A percentile compares a stretch with the other conserved stretches of the same genome.
Conservation (phyloP, 2,329 filamentous ascomycete species). For the Cordyceps farinosa region DNA sequence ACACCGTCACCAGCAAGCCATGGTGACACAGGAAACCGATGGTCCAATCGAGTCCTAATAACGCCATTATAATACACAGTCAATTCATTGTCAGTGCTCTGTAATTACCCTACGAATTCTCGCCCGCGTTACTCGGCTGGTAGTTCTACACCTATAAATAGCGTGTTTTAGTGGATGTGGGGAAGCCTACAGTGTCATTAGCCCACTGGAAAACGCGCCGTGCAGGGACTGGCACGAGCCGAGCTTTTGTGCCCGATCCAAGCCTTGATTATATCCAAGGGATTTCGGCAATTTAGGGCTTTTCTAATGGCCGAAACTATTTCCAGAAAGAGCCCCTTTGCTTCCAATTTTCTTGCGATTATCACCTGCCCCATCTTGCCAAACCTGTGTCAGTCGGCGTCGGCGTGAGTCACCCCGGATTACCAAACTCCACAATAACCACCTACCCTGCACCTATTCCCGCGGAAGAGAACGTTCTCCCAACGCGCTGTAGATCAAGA, state of each 20-base stretch:
- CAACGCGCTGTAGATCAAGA: background rate
- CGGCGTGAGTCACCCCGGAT: conserved; percentile 22
- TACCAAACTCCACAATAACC: background rate
- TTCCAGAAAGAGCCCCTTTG: too few relatives aligned
- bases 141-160: too few relatives aligned
- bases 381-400: conserved; percentile 6
- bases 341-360: background rate
- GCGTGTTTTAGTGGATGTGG: background rate
- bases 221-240: too few relatives aligned
- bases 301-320: too few relatives aligned
- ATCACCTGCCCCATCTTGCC: background rate
- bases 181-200: background rate
- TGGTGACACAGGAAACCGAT: too few relatives aligned
- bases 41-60: too few relatives aligned
- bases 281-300: background rate
- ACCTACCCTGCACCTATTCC: background rate
- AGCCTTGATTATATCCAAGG: background rate
- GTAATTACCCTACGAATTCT: too few relatives aligned
- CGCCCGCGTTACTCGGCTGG: too few relatives aligned
- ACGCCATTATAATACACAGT: too few relatives aligned
- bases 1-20: too few relatives aligned
- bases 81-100: too few relatives aligned
- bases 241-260: too few relatives aligned
- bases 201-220: background rate
- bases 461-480: background rate